Conservation (phyloP, 805 yeast species). For the Phaffomyces antillensis region DNA sequence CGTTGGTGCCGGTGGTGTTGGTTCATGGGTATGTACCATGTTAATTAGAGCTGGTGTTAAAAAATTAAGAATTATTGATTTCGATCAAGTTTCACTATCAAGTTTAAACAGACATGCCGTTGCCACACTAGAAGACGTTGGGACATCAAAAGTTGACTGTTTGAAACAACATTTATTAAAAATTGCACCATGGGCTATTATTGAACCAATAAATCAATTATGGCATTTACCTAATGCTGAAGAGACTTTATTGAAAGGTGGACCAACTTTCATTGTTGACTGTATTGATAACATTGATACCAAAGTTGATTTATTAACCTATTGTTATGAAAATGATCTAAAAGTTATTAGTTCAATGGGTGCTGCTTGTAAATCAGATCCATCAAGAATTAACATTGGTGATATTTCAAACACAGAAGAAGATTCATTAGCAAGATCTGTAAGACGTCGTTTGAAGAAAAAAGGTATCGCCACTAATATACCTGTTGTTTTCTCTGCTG, state of each 20-base stretch:
- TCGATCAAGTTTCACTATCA: constrained; percentile 91
- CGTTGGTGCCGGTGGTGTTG: constrained; percentile 97
- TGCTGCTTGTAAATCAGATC: constrained; percentile 94
- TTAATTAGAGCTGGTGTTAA: constrained; percentile 86
- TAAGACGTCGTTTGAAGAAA: constrained; percentile 75
- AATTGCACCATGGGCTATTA: constrained; percentile 91
- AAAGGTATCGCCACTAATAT: constrained; percentile 71
- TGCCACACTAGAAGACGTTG: constrained; percentile 88
- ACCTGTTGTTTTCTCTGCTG: constrained; percentile 87
- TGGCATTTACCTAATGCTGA: constrained; percentile 68
- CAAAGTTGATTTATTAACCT: constrained; percentile 83
- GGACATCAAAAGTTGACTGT: constrained; percentile 82
- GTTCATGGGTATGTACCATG: constrained; percentile 93
- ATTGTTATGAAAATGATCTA: constrained; percentile 51
- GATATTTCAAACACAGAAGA: constrained; percentile 89
- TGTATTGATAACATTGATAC: constrained; percentile 97
- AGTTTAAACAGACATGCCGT: constrained; percentile 92
- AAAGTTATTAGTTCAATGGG: constrained; percentile 92
- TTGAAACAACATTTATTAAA: constrained; percentile 56
- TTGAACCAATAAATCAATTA: constrained; percentile 70
- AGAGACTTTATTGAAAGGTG: constrained; percentile 44
- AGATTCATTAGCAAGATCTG: constrained; percentile 85
- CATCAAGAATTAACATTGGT: constrained; percentile 82
- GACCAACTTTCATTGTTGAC: constrained; percentile 80
- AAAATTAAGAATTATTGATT: constrained; percentile 74